Conservation (phyloP, 148 eudicot genomes). For the Chenopodium suecicum region DNA sequence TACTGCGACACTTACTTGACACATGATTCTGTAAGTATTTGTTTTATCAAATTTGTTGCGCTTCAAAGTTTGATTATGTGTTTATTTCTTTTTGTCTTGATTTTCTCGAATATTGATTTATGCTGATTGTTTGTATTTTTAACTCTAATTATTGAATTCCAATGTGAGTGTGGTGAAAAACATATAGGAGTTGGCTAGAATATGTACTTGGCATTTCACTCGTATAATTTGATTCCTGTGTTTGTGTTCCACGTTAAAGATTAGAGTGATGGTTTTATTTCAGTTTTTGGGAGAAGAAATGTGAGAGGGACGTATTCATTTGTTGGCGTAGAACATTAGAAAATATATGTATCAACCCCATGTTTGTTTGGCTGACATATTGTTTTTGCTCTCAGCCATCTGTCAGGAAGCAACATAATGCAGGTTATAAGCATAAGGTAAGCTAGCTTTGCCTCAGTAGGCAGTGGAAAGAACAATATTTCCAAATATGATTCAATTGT, state of each 20-base stretch:
- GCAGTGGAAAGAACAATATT: background rate
- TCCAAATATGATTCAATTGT: background rate
- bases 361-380: constrained; percentile 15
- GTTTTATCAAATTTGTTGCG: background rate
- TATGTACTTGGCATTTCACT: background rate
- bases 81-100: background rate
- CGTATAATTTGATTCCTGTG: background rate
- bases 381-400: constrained; percentile 62
- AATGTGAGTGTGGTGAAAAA: background rate
- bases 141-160: background rate
- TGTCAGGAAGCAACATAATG: constrained; percentile 92
- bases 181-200: background rate
- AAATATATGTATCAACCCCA: background rate
- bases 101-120: too few species aligned
- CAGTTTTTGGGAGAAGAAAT: background rate
- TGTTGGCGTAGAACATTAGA: background rate
- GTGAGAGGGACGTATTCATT: background rate
- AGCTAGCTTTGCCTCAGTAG: background rate
- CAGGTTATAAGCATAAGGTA: constrained; percentile 98
- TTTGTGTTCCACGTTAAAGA: background rate
- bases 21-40: constrained; percentile 78
- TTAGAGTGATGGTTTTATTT: background rate
- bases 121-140: too few species aligned
- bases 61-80: background rate
- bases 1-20: constrained; percentile 96